A percentile compares a stretch with the other conserved stretches of the same genome.
Evolutionary conservation across 2,329 filamentous ascomycete species (phyloP).

Genomic region (Raffaelea arxii): DNA sequence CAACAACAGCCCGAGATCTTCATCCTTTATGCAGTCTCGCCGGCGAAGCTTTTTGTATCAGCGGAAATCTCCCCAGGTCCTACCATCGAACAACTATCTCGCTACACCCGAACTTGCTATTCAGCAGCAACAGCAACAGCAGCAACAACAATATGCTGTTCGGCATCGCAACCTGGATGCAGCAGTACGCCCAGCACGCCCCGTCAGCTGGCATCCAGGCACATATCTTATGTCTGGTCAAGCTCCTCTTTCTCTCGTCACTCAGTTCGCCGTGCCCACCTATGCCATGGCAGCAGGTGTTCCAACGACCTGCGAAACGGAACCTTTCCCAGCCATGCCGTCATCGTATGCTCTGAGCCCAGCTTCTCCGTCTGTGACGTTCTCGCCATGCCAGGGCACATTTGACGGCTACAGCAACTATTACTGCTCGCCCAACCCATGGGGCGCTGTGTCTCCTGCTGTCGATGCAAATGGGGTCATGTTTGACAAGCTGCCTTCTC

Average conservation of each 20-base stretch:
- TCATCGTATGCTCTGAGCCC: constrained; percentile 44
- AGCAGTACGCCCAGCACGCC: constrained; percentile 33
- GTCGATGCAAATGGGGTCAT: constrained; percentile 7
- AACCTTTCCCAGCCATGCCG: constrained; percentile 29
- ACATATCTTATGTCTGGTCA: constrained; percentile 33
- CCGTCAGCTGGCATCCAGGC: constrained; percentile 65
- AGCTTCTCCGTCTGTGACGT: constrained; percentile 42
- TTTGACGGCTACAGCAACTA: constrained; percentile 23
- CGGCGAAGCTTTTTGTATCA: constrained; percentile 49
- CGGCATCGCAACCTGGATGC: not conserved
- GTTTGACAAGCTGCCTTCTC: constrained; percentile 13
- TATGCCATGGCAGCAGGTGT: constrained; percentile 16
- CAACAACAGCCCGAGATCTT: constrained; percentile 56
- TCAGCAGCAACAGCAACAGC: constrained; percentile 9
- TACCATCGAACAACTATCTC: too few species aligned
- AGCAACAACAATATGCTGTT: constrained; percentile 5
- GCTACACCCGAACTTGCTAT: too few species aligned
- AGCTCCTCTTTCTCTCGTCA: constrained; percentile 14
- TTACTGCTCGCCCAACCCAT: constrained; percentile 29
- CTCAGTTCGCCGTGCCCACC: constrained; percentile 3
- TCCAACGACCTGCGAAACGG: constrained; percentile 22
- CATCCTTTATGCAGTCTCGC: constrained; percentile 32
- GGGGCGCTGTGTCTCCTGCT: constrained; percentile 20
- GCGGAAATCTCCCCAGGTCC: too few species aligned
- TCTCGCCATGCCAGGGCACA: constrained; percentile 37